A percentile compares a stretch with the other conserved stretches of the same genome.
Evolutionary conservation across 441 rosid genomes (phyloP).

Genomic region (Erysimum pusillum): DNA sequence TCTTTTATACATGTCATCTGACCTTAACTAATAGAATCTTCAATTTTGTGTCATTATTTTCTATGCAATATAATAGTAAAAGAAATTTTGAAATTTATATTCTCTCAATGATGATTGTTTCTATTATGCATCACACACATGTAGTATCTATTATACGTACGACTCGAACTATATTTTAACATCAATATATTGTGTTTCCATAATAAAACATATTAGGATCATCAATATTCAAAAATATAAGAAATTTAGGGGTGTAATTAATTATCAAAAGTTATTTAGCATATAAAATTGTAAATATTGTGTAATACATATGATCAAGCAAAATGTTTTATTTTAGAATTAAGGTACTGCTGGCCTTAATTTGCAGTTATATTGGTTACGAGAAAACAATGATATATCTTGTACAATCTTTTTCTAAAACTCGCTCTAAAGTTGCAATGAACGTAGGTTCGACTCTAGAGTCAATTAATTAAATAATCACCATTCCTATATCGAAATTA

Average conservation of each 20-base stretch:
- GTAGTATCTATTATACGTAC: not conserved
- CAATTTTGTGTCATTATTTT: too few relatives aligned
- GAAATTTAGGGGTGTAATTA: not conserved
- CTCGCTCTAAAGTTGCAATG: constrained; percentile 33
- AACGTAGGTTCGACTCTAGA: constrained; percentile 43
- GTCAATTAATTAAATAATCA: constrained; percentile 22
- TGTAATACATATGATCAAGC: not conserved
- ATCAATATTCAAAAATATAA: too few relatives aligned
- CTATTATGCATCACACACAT: too few relatives aligned
- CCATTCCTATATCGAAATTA: constrained; percentile 31
- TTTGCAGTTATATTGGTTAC: not conserved
- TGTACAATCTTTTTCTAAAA: not conserved
- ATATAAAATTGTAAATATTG: too few relatives aligned
- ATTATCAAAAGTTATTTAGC: not conserved
- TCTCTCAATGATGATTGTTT: too few relatives aligned
- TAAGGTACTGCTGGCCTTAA: not conserved
- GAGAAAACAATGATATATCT: not conserved
- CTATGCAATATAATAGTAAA: too few relatives aligned
- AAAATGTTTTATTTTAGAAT: not conserved
- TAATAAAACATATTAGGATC: not conserved
- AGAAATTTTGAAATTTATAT: too few relatives aligned
- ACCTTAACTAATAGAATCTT: too few relatives aligned
- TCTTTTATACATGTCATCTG: too few relatives aligned
- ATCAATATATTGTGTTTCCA: not conserved
- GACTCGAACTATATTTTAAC: not conserved